Percentiles rank a stretch among this genome's conserved stretches.
phyloP scores from a whole-genome alignment of 305 asterid species.

The Solanum hybrid region DNA sequence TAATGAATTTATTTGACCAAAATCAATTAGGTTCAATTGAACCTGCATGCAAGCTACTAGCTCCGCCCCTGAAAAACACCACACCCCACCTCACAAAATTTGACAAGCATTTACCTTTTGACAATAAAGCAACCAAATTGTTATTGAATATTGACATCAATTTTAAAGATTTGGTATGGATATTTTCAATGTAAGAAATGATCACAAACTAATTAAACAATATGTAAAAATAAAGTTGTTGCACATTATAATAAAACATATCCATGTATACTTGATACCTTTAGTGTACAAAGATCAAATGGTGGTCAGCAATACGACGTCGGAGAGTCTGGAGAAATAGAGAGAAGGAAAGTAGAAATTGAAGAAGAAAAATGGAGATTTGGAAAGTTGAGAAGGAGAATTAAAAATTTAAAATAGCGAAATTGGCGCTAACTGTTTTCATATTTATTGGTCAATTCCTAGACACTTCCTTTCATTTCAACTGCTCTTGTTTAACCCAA shows the following conservation, averaged over 20 bases:
- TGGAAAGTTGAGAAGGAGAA: not conserved
- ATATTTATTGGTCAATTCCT: not conserved
- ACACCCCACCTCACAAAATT: not conserved
- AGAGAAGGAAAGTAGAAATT: not conserved
- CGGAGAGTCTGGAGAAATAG: not conserved
- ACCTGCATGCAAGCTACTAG: not conserved
- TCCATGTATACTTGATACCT: not conserved
- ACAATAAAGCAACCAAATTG: not conserved
- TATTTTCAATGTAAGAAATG: not conserved
- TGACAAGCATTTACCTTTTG: not conserved
- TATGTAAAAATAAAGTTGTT: not conserved
- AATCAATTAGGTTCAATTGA: not conserved
- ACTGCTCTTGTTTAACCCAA: not conserved
- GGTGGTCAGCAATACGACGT: not conserved
- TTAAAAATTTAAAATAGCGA: not conserved
- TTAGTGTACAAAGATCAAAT: not conserved
- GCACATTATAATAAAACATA: not conserved
- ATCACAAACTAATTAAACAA: not conserved
- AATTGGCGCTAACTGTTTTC: not conserved
- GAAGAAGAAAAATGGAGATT: not conserved
- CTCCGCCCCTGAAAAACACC: not conserved
- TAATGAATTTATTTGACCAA: not conserved
- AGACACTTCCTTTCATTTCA: not conserved
- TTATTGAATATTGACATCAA: not conserved
- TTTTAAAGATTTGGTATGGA: not conserved